A percentile compares a stretch with the other conserved stretches of the same genome.
Evolutionary conservation across 768 basidiomycete genomes (phyloP).

Genomic region (Lactarius evosmus): DNA sequence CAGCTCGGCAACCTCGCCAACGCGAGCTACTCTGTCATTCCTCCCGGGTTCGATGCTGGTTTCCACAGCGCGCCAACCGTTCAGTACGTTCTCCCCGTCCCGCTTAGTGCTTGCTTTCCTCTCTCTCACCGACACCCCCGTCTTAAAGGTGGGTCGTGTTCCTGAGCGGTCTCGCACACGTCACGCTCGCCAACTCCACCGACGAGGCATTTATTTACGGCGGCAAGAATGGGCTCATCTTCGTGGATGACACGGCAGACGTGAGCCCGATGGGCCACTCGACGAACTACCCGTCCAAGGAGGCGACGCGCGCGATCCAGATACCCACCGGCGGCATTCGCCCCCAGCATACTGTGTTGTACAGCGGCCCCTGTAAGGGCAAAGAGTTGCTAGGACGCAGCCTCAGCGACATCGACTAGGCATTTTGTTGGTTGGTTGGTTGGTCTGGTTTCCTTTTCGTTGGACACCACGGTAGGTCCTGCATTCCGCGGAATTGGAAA

Average conservation of each 20-base stretch:
- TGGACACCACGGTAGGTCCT: background rate
- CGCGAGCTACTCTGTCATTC: slow-evolving; percentile 32
- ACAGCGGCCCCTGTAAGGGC: slow-evolving; percentile 27
- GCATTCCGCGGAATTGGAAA: background rate
- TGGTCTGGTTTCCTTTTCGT: background rate
- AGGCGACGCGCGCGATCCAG: slow-evolving; percentile 29
- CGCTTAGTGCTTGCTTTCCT: background rate
- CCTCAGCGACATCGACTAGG: slow-evolving; percentile 15
- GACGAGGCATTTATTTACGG: slow-evolving; percentile 26
- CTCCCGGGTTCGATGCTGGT: slow-evolving; percentile 51
- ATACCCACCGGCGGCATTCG: slow-evolving; percentile 30
- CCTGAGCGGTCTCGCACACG: slow-evolving; percentile 30
- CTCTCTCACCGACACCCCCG: background rate
- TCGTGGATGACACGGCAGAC: slow-evolving; percentile 28
- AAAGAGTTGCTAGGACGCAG: background rate
- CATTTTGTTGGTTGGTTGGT: background rate
- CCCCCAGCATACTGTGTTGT: slow-evolving; percentile 29
- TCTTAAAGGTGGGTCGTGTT: slow-evolving; percentile 26
- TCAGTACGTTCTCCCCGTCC: slow-evolving; percentile 29
- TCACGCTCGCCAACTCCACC: slow-evolving; percentile 29
- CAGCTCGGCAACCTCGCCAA: slow-evolving; percentile 31
- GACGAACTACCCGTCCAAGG: slow-evolving; percentile 29
- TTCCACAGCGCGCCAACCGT: slow-evolving; percentile 52
- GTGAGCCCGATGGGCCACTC: slow-evolving; percentile 28
- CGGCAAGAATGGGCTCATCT: slow-evolving; percentile 29